Percentiles rank a stretch among this genome's conserved stretches.
Conservation (phyloP, 208 protist species). For the Trypanosoma rangeli region DNA sequence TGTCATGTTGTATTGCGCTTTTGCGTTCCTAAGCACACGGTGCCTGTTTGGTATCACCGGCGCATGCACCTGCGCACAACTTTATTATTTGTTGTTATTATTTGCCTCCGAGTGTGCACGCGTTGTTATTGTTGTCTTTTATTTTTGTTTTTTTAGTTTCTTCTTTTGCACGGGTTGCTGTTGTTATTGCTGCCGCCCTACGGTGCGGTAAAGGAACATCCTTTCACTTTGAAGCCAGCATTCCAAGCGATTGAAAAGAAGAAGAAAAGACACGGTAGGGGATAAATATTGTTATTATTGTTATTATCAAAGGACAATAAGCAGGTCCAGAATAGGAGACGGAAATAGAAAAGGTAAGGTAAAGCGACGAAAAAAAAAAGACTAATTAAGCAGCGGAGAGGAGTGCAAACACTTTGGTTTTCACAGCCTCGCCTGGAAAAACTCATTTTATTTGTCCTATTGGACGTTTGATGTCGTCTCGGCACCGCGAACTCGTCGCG, state of each 20-base stretch:
- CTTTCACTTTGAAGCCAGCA: not conserved
- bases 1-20: not conserved
- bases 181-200: not conserved
- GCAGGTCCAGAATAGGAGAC: not conserved
- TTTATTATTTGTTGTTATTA: not conserved
- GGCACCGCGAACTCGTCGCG: conserved; percentile 52
- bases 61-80: not conserved
- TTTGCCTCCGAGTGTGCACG: not conserved
- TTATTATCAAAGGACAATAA: not conserved
- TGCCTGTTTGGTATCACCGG: not conserved
- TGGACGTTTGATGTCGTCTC: conserved; percentile 45
- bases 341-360: not conserved
- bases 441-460: not conserved
- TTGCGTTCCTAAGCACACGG: not conserved
- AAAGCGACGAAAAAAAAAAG: not conserved
- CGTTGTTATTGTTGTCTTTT: not conserved
- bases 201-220: not conserved
- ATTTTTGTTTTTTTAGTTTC: not conserved
- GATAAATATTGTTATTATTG: not conserved
- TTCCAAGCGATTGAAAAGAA: not conserved
- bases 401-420: not conserved
- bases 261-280: not conserved
- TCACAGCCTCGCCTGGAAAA: not conserved
- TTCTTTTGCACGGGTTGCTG: not conserved
- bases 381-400: not conserved